phyloP scores from a whole-genome alignment of 2,329 filamentous ascomycete species.

The Exophiala calicioides region DNA sequence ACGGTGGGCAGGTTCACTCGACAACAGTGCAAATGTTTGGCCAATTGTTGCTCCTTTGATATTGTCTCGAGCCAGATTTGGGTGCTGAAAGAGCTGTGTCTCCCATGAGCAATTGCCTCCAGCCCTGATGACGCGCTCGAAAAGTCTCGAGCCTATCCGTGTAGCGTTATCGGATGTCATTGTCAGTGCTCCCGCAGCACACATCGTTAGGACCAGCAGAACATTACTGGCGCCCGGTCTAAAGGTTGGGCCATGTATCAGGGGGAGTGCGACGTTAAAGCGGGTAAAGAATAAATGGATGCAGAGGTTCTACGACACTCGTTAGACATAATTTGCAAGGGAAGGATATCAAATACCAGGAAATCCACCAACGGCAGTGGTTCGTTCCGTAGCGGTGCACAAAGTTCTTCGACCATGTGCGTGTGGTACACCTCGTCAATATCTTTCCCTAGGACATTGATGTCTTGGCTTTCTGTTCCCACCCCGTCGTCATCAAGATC shows the following conservation, averaged over 20 bases:
- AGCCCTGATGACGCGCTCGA: constrained; percentile 34
- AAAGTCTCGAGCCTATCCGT: constrained; percentile 31
- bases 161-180: constrained; percentile 33
- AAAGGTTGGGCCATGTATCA: constrained; percentile 24
- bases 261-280: constrained; percentile 18
- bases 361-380: constrained; percentile 9
- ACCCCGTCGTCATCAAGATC: constrained; percentile 1
- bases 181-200: constrained; percentile 38
- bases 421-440: constrained; percentile 14
- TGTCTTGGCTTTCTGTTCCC: background rate
- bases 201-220: constrained; percentile 38
- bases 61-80: constrained; percentile 13
- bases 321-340: background rate
- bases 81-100: constrained; percentile 2
- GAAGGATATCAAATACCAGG: constrained; percentile 1
- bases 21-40: constrained; percentile 34
- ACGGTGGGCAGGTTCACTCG: constrained; percentile 29
- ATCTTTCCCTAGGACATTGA: background rate
- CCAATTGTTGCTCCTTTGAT: constrained; percentile 32
- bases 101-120: constrained; percentile 11
- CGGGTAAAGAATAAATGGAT: constrained; percentile 52
- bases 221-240: constrained; percentile 20
- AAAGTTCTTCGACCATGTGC: constrained; percentile 3
- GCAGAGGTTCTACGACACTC: constrained; percentile 26
- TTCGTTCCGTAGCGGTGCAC: background rate